These are phyloP conservation scores for Raddia distichophylla DNA, from an alignment of 176 grass and related monocot genomes.

Conservation along the genomic window DNA sequence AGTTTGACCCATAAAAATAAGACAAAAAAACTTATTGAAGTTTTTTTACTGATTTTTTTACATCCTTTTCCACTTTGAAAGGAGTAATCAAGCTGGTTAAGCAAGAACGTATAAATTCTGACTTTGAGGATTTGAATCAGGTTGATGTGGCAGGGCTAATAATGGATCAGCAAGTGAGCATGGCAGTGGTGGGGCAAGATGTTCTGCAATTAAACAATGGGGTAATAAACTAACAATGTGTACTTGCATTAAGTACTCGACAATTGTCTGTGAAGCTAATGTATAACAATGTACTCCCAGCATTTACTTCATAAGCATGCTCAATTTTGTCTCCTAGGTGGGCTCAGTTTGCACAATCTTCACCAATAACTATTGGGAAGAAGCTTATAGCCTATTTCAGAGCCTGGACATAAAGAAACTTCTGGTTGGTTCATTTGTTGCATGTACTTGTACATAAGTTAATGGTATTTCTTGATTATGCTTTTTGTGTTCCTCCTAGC, in stretches of 20 bases:
- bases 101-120: constrained; percentile 11
- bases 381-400: constrained; percentile 58
- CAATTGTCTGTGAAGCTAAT: constrained; percentile 7
- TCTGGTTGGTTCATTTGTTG: constrained; percentile 54
- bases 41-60: too few relatives aligned
- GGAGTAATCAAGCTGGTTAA: constrained; percentile 7
- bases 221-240: constrained; percentile 40
- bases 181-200: constrained; percentile 68
- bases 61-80: constrained; percentile 5
- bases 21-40: too few relatives aligned
- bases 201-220: constrained; percentile 62
- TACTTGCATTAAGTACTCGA: constrained; percentile 24
- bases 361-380: constrained; percentile 56
- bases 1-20: too few relatives aligned
- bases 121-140: constrained; percentile 46
- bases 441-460: neutral
- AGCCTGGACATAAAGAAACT: constrained; percentile 63
- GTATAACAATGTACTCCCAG: constrained; percentile 28
- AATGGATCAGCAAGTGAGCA: constrained; percentile 51
- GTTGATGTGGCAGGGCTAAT: constrained; percentile 65
- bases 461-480: constrained; percentile 9
- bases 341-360: constrained; percentile 61
- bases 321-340: constrained; percentile 51
- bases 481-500: constrained; percentile 43
- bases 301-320: constrained; percentile 49